Percentiles rank a stretch among this genome's conserved stretches.
phyloP scores from a whole-genome alignment of 495 filamentous ascomycete species.

The Penicillium arizonense region DNA sequence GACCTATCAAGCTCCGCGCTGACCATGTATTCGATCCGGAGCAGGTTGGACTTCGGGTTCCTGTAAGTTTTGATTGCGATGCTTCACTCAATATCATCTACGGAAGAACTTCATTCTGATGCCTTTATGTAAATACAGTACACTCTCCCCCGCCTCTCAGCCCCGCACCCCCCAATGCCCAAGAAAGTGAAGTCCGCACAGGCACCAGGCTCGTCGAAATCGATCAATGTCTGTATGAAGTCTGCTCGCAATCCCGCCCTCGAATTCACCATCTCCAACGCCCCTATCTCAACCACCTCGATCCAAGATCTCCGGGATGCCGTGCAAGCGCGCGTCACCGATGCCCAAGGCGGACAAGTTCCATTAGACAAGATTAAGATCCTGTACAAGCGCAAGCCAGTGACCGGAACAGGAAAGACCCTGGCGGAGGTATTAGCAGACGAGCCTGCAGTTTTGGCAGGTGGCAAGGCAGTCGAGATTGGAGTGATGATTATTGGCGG shows the following conservation, averaged over 20 bases:
- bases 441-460: conserved; percentile 35
- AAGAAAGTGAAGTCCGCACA: conserved; percentile 45
- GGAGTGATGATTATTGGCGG: conserved; percentile 83
- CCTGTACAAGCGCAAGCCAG: conserved; percentile 78
- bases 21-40: conserved; percentile 86
- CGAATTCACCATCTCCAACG: conserved; percentile 56
- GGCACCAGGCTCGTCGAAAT: conserved; percentile 47
- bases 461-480: conserved; percentile 61
- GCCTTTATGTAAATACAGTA: conserved; percentile 30
- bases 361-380: conserved; percentile 74
- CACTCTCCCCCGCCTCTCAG: conserved; percentile 44
- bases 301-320: conserved; percentile 70
- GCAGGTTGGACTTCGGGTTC: conserved; percentile 63
- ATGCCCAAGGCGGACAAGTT: conserved; percentile 30
- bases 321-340: conserved; percentile 50
- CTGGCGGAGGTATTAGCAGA: conserved; percentile 50
- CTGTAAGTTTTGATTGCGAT: conserved; percentile 54
- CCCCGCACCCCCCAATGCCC: conserved; percentile 48
- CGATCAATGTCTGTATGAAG: conserved; percentile 62
- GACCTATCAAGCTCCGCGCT: conserved; percentile 70
- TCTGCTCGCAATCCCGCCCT: conserved; percentile 72
- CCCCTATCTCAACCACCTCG: conserved; percentile 60
- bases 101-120: conserved; percentile 2
- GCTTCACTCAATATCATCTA: not conserved
- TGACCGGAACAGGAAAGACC: conserved; percentile 57